Conservation (phyloP, 352 stramenopile species). For the Phytophthora macrochlamydospora region DNA sequence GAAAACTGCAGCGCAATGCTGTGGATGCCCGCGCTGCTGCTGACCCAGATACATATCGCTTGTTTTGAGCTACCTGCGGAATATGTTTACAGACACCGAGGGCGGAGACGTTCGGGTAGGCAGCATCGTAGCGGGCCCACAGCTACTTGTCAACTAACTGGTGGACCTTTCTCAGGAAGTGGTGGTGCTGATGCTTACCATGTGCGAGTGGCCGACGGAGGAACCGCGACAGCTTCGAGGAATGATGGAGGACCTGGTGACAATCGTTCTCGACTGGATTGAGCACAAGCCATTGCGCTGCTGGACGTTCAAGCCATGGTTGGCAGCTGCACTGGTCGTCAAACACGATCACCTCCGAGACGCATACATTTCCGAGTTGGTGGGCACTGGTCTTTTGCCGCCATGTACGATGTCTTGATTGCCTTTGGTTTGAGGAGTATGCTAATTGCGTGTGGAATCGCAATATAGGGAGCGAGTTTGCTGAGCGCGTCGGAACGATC, state of each 20-base stretch:
- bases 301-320: slow-evolving; percentile 40
- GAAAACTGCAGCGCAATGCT: slow-evolving; percentile 48
- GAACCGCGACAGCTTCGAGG: slow-evolving; percentile 29
- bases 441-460: neutral
- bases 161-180: slow-evolving; percentile 31
- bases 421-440: neutral
- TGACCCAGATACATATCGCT: slow-evolving; percentile 25
- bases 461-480: slow-evolving; percentile 31
- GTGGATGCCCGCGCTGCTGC: slow-evolving; percentile 34
- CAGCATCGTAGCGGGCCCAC: neutral
- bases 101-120: slow-evolving; percentile 36
- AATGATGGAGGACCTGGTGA: slow-evolving; percentile 32
- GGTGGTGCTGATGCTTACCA: slow-evolving; percentile 38
- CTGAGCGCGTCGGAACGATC: slow-evolving; percentile 40
- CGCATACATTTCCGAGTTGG: slow-evolving; percentile 35
- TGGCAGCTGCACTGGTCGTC: slow-evolving; percentile 30
- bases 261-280: slow-evolving; percentile 32
- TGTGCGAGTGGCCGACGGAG: slow-evolving; percentile 39
- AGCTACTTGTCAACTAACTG: too few relatives aligned
- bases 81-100: slow-evolving; percentile 21
- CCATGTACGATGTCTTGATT: slow-evolving; percentile 26
- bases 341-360: slow-evolving; percentile 25
- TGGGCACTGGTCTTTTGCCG: slow-evolving; percentile 40
- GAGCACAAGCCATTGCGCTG: slow-evolving; percentile 27
- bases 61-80: slow-evolving; percentile 33